These are phyloP conservation scores for Rubus idaeus DNA, from an alignment of 306 rosid species.

Conservation along the genomic window DNA sequence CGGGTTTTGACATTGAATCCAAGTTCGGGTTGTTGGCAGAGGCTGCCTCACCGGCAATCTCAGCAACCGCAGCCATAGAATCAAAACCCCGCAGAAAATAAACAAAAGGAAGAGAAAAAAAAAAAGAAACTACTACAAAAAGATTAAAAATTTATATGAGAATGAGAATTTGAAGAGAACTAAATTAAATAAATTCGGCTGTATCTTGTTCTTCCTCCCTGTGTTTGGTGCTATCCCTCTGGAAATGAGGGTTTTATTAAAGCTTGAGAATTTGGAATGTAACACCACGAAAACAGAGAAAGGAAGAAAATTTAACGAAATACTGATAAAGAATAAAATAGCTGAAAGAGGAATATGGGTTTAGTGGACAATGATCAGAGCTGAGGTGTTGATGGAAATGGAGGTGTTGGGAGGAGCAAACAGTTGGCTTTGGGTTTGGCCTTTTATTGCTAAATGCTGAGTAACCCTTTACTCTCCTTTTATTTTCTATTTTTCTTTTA, in stretches of 20 bases:
- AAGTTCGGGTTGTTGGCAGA: conserved; percentile 65
- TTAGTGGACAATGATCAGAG: conserved; percentile 23
- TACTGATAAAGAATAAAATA: neutral
- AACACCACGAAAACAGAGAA: neutral
- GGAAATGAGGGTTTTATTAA: conserved; percentile 22
- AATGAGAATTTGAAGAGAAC: neutral
- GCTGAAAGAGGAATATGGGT: conserved; percentile 20
- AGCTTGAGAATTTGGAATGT: conserved; percentile 23
- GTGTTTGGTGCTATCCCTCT: conserved; percentile 19
- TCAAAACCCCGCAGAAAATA: conserved; percentile 27
- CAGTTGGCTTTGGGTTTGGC: conserved; percentile 25
- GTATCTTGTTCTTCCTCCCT: neutral
- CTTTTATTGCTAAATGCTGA: conserved; percentile 18
- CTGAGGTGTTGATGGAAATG: conserved; percentile 22
- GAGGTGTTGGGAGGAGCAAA: conserved; percentile 23
- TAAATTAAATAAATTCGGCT: conserved; percentile 18
- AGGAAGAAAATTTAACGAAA: neutral
- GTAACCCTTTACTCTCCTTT: neutral
- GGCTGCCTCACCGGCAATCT: conserved; percentile 64
- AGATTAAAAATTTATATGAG: conserved; percentile 1
- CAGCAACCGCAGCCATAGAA: conserved; percentile 94
- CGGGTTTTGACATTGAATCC: conserved; percentile 56
- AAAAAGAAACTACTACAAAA: conserved; percentile 18
- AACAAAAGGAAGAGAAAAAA: neutral
- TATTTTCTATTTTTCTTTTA: neutral